phyloP scores from a whole-genome alignment of 2,329 filamentous ascomycete species.

The Cladophialophora yegresii region DNA sequence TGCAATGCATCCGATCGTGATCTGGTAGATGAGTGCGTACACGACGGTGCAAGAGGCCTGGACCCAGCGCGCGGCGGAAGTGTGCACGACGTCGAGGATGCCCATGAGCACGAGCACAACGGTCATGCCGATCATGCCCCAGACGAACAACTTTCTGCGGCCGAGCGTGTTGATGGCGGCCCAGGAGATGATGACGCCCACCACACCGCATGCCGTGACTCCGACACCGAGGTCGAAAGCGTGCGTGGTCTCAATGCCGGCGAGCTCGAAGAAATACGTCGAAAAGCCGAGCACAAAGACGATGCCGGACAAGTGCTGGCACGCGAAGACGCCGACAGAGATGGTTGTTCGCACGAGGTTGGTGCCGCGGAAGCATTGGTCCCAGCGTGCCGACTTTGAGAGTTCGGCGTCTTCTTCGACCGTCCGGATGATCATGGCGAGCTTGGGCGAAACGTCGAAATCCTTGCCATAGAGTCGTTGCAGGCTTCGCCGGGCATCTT shows the following conservation, averaged over 20 bases:
- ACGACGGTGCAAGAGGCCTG: conserved; percentile 44
- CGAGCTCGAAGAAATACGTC: conserved; percentile 53
- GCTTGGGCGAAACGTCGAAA: conserved; percentile 45
- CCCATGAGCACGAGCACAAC: conserved; percentile 44
- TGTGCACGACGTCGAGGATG: conserved; percentile 46
- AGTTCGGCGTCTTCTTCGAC: conserved; percentile 46
- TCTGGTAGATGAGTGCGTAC: conserved; percentile 46
- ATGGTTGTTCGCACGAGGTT: conserved; percentile 50
- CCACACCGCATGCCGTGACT: conserved; percentile 44
- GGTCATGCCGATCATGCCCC: conserved; percentile 41
- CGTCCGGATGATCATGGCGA: conserved; percentile 47
- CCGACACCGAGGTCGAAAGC: conserved; percentile 47
- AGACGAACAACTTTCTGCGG: conserved; percentile 41
- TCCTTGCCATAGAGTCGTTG: conserved; percentile 42
- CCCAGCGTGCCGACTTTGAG: conserved; percentile 39
- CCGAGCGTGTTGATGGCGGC: conserved; percentile 41
- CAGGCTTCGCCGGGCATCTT: conserved; percentile 43
- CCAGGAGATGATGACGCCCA: conserved; percentile 45
- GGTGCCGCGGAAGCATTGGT: conserved; percentile 48
- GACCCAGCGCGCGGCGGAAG: conserved; percentile 41
- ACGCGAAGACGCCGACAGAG: conserved; percentile 48
- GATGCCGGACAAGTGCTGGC: conserved; percentile 49
- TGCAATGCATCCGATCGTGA: conserved; percentile 47
- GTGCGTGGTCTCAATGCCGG: conserved; percentile 40
- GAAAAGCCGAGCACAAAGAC: conserved; percentile 49